Conservation (phyloP, 2,329 filamentous ascomycete genomes). For the Aspergillus persii region DNA sequence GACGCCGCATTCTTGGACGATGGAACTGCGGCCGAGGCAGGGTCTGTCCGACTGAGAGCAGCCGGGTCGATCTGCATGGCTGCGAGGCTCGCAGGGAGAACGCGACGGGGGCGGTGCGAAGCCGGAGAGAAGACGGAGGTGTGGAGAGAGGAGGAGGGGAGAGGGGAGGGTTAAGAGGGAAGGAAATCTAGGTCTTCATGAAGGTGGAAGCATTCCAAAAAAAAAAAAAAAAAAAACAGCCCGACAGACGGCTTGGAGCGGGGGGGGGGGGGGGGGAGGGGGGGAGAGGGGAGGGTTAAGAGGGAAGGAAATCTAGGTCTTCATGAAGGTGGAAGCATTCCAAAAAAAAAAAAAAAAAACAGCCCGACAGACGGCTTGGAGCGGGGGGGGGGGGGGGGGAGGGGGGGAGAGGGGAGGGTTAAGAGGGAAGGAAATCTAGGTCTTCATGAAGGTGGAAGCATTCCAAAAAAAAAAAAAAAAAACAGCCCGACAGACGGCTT, state of each 20-base stretch:
- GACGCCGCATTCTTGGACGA: constrained; percentile 32
- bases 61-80: constrained; percentile 48
- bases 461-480: too few species aligned
- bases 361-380: constrained; percentile 15
- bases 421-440: constrained; percentile 27
- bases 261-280: too few species aligned
- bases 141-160: neutral
- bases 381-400: too few species aligned
- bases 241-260: constrained; percentile 11
- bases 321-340: constrained; percentile 34
- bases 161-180: constrained; percentile 12
- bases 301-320: constrained; percentile 32
- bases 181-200: constrained; percentile 40
- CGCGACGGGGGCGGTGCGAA: constrained; percentile 40
- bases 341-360: too few species aligned
- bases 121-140: constrained; percentile 30
- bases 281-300: constrained; percentile 6
- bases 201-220: constrained; percentile 23
- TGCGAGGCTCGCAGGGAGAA: constrained; percentile 27
- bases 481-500: constrained; percentile 14
- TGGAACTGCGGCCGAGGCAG: constrained; percentile 31
- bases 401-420: constrained; percentile 7
- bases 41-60: constrained; percentile 44
- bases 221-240: too few species aligned
- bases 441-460: constrained; percentile 37